These are phyloP conservation scores for Neocatenulostroma microsporum DNA, from an alignment of 2,329 filamentous ascomycete genomes.

Conservation along the genomic window DNA sequence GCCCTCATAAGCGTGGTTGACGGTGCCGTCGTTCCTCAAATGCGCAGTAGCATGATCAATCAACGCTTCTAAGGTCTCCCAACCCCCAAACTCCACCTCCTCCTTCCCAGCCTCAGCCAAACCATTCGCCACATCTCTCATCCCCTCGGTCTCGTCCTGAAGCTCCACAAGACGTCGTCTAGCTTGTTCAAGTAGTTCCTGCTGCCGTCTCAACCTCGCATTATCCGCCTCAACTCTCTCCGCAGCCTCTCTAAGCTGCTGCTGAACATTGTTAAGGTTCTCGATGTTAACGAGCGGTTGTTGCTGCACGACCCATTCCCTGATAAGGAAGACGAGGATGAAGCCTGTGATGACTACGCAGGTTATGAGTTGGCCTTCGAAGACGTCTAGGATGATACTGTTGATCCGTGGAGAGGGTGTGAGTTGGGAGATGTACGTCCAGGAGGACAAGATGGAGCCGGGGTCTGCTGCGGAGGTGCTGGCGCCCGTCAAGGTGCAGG, in stretches of 20 bases:
- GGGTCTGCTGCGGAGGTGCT: no score
- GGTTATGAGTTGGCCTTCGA: conserved; percentile 93
- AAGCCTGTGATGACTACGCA: conserved; percentile 85
- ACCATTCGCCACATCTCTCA: conserved; percentile 12
- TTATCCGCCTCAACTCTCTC: conserved; percentile 24
- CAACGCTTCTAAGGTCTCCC: conserved; percentile 18
- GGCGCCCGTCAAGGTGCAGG: no score
- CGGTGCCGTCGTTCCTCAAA: conserved; percentile 14
- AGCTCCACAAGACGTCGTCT: conserved; percentile 19
- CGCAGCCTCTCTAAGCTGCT: conserved; percentile 17
- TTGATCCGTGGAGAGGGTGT: conserved; percentile 68
- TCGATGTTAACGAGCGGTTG: conserved; percentile 72
- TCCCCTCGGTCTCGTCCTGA: conserved; percentile 15
- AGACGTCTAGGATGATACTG: conserved; percentile 66
- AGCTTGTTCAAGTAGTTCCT: conserved; percentile 23
- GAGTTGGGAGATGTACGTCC: conserved; percentile 47
- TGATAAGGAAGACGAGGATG: conserved; percentile 91
- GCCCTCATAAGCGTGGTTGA: no score
- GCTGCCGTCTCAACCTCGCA: conserved; percentile 19
- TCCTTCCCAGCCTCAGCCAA: conserved; percentile 9
- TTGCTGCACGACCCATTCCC: conserved; percentile 97
- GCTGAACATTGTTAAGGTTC: conserved; percentile 17
- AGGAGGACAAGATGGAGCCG: conserved; percentile 26
- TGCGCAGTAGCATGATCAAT: conserved; percentile 21
- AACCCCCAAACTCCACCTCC: conserved; percentile 16